Evolutionary conservation across 345 rosid genomes (phyloP).

Genomic region (Hibiscus tridactylites): DNA sequence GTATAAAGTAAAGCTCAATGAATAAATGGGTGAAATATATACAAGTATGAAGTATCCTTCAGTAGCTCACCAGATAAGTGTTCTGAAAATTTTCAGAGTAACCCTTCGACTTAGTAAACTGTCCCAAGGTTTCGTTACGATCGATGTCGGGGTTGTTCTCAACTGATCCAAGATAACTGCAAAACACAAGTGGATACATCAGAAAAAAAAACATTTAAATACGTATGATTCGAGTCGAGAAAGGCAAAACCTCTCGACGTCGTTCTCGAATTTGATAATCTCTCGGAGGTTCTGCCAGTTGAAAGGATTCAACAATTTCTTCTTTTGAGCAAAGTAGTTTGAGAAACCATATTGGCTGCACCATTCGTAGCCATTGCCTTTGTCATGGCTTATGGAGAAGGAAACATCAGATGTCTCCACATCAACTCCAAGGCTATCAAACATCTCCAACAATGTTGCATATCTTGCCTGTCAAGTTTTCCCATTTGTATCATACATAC

Average conservation of each 20-base stretch:
- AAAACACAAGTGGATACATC: not conserved
- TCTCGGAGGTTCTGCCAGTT: slow-evolving; percentile 77
- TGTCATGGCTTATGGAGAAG: slow-evolving; percentile 68
- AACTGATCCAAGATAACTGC: slow-evolving; percentile 53
- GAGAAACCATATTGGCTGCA: slow-evolving; percentile 66
- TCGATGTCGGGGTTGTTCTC: slow-evolving; percentile 57
- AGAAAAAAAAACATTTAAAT: not conserved
- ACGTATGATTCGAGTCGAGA: not conserved
- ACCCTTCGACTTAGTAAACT: slow-evolving; percentile 53
- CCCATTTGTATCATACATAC: not conserved
- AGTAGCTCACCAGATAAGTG: slow-evolving; percentile 61
- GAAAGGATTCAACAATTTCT: slow-evolving; percentile 45
- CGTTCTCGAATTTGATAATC: slow-evolving; percentile 50
- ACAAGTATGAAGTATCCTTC: not conserved
- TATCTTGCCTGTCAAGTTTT: slow-evolving; percentile 50
- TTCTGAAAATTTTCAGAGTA: slow-evolving; percentile 70
- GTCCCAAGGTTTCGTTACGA: slow-evolving; percentile 62
- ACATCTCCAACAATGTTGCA: slow-evolving; percentile 83
- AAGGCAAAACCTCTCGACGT: slow-evolving; percentile 36
- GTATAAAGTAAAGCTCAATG: not conserved
- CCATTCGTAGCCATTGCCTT: slow-evolving; percentile 78
- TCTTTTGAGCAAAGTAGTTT: slow-evolving; percentile 62
- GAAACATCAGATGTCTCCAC: slow-evolving; percentile 79
- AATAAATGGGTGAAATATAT: not conserved
- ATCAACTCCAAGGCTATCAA: slow-evolving; percentile 68